Evolutionary conservation across 306 rosid genomes (phyloP).

Genomic region (Vachellia collinsii): DNA sequence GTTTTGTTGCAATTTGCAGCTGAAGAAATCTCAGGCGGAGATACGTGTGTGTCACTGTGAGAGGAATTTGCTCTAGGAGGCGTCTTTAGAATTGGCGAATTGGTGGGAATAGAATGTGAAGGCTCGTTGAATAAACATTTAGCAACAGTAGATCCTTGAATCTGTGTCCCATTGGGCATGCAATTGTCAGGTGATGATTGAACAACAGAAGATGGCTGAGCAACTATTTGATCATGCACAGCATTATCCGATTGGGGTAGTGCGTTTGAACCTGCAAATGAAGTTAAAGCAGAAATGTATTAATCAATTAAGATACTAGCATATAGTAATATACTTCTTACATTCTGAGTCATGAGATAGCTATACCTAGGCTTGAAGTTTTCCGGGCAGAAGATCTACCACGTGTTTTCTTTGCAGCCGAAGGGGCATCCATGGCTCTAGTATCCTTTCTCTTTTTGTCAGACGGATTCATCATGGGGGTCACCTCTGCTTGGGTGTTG

Average conservation of each 20-base stretch:
- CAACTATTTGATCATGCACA: conserved; percentile 41
- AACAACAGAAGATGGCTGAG: conserved; percentile 40
- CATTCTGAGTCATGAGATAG: conserved; percentile 2
- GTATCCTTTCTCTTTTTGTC: conserved; percentile 58
- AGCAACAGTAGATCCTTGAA: conserved; percentile 65
- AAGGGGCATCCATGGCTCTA: conserved; percentile 40
- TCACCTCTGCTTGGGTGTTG: conserved; percentile 42
- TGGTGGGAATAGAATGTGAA: conserved; percentile 44
- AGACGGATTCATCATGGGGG: conserved; percentile 42
- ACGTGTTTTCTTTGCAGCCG: conserved; percentile 60
- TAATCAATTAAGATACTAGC: background rate
- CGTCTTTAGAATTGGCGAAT: conserved; percentile 59
- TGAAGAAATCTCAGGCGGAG: conserved; percentile 59
- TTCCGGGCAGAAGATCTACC: conserved; percentile 41
- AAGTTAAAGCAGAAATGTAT: background rate
- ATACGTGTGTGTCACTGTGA: conserved; percentile 52
- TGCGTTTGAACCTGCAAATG: conserved; percentile 45
- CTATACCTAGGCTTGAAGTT: conserved; percentile 48
- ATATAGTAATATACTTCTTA: conserved; percentile 1
- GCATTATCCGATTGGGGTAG: conserved; percentile 40
- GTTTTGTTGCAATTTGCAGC: conserved; percentile 43
- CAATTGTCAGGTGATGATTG: conserved; percentile 46
- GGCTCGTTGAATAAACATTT: conserved; percentile 78
- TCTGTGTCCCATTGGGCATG: conserved; percentile 40
- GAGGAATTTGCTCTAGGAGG: conserved; percentile 60